These are phyloP conservation scores for Escallonia herrerae DNA, from an alignment of 129 eudicot species.

Conservation along the genomic window DNA sequence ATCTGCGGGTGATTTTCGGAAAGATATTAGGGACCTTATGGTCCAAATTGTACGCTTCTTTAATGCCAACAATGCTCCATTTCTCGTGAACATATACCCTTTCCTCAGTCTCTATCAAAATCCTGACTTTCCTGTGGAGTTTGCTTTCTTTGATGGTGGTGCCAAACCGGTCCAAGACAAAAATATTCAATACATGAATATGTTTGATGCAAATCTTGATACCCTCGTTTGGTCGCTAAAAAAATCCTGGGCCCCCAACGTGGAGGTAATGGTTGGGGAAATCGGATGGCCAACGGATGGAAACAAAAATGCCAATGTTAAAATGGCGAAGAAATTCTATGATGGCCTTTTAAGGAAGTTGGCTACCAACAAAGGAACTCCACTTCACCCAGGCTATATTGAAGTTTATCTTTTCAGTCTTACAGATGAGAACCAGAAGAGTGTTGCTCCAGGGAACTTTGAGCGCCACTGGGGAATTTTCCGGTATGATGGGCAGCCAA, in stretches of 20 bases:
- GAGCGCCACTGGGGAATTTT: slow-evolving; percentile 56
- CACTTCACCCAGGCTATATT: slow-evolving; percentile 31
- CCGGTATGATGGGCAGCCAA: slow-evolving; percentile 46
- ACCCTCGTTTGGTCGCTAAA: slow-evolving; percentile 33
- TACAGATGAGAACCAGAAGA: slow-evolving; percentile 36
- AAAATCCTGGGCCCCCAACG: slow-evolving; percentile 21
- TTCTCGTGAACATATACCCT: slow-evolving; percentile 51
- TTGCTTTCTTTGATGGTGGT: slow-evolving; percentile 41
- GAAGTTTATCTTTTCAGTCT: slow-evolving; percentile 37
- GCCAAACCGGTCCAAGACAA: slow-evolving; percentile 31
- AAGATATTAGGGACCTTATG: slow-evolving; percentile 34
- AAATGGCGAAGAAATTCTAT: slow-evolving; percentile 30
- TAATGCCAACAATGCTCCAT: slow-evolving; percentile 24
- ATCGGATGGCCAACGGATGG: slow-evolving; percentile 67
- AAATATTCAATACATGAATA: slow-evolving; percentile 29
- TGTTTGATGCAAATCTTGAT: slow-evolving; percentile 47
- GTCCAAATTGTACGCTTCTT: slow-evolving; percentile 20
- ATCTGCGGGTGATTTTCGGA: slow-evolving; percentile 34
- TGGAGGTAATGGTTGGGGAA: slow-evolving; percentile 44
- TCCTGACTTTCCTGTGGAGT: slow-evolving; percentile 33
- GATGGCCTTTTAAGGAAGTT: slow-evolving; percentile 29
- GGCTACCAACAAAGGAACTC: slow-evolving; percentile 37
- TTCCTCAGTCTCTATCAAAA: slow-evolving; percentile 44
- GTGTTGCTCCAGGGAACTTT: slow-evolving; percentile 38
- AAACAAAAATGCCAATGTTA: slow-evolving; percentile 17